Evolutionary conservation across 495 filamentous ascomycete species (phyloP), one percentile per base, ranked within the genome.

Genomic region (Xylaria nigripes): DNA sequence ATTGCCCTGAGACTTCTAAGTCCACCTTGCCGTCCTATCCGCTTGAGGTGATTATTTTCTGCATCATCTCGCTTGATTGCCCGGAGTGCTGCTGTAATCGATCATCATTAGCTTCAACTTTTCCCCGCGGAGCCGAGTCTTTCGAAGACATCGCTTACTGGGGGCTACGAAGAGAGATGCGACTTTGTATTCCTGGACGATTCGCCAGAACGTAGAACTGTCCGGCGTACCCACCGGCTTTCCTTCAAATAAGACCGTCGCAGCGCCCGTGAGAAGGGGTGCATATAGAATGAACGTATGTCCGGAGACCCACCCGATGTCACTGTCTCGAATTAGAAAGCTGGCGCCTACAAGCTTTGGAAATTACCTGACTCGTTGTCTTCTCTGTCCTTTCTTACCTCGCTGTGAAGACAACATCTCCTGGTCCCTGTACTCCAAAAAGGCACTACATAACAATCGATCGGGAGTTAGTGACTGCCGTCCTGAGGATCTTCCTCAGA

Each of bases 221-320:
- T 95, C 81, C 0, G 91, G 91, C 0, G 92, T 96, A 3, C 90
- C 91, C 27, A 96, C 72, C 2, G 91, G 91, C 57, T 96, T 96
- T 2, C 91, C 91, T 70, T 96, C 91, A 63, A 89, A 96, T 1
- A 96, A 76, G 15, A 96, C 80, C 0, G 90, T 93, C 5, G 91
- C 85, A 5, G 89, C 90, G 8, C 91, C 90, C 3, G 84, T 79
- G 4, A 96, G 80, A 10, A 96, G 76, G 6, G 87, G 88, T 1
- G 53, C 65, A 66, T 95, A 96, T 5, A 96, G 64, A 47, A 95
- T 91, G 58, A 88, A 92, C 15, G 84, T 86, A 63, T 93, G 88
- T 0, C 87, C 88, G 0, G 91, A 87, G 0, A 92, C 86, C 88
- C 86, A 93, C 24, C 88, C 88, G 34, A 89, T 87, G 60, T 90